phyloP scores from a whole-genome alignment of 2,329 filamentous ascomycete genomes.

The Orbilia ellipsospora region DNA sequence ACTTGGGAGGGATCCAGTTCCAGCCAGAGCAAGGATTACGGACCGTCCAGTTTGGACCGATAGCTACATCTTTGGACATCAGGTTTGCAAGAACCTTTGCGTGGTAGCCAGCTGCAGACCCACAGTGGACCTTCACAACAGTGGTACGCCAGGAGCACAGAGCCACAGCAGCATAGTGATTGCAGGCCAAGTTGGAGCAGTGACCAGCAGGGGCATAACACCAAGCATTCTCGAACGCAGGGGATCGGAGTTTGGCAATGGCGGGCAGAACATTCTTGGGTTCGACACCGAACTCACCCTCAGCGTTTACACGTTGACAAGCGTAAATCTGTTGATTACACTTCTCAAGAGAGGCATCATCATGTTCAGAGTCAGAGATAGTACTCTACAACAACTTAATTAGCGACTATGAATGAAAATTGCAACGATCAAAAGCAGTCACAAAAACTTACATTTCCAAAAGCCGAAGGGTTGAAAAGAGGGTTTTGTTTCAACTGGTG shows the following conservation, averaged over 20 bases:
- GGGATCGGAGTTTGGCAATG: constrained; percentile 14
- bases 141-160: constrained; percentile 8
- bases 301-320: constrained; percentile 18
- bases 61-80: constrained; percentile 19
- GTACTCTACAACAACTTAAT: neutral
- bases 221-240: constrained; percentile 23
- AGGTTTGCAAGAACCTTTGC: neutral
- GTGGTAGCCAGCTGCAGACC: constrained; percentile 19
- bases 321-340: constrained; percentile 7
- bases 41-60: neutral
- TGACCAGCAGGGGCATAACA: constrained; percentile 20
- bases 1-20: neutral
- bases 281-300: constrained; percentile 4
- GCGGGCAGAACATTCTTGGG: constrained; percentile 12
- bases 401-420: too few species aligned
- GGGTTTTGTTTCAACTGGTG: neutral
- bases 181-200: constrained; percentile 21
- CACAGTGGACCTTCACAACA: constrained; percentile 22
- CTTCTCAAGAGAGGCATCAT: constrained; percentile 4
- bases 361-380: neutral
- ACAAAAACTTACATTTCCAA: constrained; percentile 14
- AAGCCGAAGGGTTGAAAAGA: constrained; percentile 1
- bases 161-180: constrained; percentile 4
- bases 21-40: neutral
- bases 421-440: neutral